Base-by-base conservation (phyloP, 192 early-diverging fungal genomes). In the Dimargaris verticillata region DNA sequence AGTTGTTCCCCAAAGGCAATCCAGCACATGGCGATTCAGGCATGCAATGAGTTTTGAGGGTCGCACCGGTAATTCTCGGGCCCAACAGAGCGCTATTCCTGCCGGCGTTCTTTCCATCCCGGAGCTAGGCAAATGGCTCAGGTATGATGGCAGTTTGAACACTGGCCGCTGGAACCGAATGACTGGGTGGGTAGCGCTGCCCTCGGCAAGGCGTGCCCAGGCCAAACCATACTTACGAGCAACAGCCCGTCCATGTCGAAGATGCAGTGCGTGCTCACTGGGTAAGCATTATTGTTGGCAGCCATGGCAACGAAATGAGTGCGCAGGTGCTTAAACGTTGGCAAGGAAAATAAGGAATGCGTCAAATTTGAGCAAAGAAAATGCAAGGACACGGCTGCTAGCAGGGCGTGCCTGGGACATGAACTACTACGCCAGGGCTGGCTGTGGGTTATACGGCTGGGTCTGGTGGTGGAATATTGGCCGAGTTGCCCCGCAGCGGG, bases 231-330 rank as follows among this genome's bases (percentile, higher is more conserved):
- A 44, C 60, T 49, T 62, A 62, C 61, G 24, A 87, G 73, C 42
- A 88, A 75, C 28, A 87, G 75, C 42, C 87, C 87, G 55, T 88
- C 87, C 86, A 88, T 88, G 54, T 88, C 86, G 65, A 88, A 88
- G 63, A 88, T 82, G 64, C 83, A 85, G 43, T 81, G 74, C 51
- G 78, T 77, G 33, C 85, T 79, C 44, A 49, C 51, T 4, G 74
- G 62, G 51, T 20, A 48, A 2, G 3, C 33, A 7, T 38, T 38
- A 7, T 38, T 7, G 33, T 38, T 38, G 33, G 33, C 33, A 7
- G 33, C 33, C 33, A 38, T 38, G 33, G 33, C 33, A 7, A 38
- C 33, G 33, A 38, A 38, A 38, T 38, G n/a, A 38, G 33, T 7
- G 33, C 3, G 3, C 33, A 38, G 33, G 2, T 38, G 33, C 33